phyloP scores from a whole-genome alignment of 106 monocot genomes.

The Platanthera guangdongensis region DNA sequence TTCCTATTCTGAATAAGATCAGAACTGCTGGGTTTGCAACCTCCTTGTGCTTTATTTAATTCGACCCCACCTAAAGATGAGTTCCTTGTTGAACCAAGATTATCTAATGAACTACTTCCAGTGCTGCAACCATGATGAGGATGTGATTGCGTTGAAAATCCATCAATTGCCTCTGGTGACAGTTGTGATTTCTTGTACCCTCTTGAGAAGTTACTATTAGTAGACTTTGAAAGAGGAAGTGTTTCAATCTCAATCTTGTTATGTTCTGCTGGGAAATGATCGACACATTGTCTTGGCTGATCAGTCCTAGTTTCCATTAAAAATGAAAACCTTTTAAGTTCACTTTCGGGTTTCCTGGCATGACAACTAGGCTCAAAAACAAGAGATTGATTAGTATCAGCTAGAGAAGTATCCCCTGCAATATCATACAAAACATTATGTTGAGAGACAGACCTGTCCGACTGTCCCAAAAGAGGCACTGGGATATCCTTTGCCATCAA shows the following conservation, averaged over 20 bases:
- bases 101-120: background rate
- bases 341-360: background rate
- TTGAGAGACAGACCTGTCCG: background rate
- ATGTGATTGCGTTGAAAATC: background rate
- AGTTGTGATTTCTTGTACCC: background rate
- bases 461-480: background rate
- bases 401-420: background rate
- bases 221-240: slow-evolving; percentile 1
- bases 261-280: slow-evolving; percentile 4
- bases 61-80: background rate
- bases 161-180: background rate
- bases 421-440: background rate
- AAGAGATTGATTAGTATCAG: background rate
- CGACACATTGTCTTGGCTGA: background rate
- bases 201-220: background rate
- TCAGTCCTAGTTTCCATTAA: background rate
- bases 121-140: slow-evolving; percentile 1
- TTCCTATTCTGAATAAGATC: slow-evolving; percentile 7
- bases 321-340: background rate
- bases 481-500: slow-evolving; percentile 10
- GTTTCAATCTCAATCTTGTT: slow-evolving; percentile 8
- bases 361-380: background rate
- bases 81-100: background rate
- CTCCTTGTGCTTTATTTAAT: slow-evolving; percentile 6
- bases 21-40: background rate